These are phyloP conservation scores for Gaertneriomyces semiglobifer DNA, from an alignment of 192 early-diverging fungal species.

Conservation along the genomic window DNA sequence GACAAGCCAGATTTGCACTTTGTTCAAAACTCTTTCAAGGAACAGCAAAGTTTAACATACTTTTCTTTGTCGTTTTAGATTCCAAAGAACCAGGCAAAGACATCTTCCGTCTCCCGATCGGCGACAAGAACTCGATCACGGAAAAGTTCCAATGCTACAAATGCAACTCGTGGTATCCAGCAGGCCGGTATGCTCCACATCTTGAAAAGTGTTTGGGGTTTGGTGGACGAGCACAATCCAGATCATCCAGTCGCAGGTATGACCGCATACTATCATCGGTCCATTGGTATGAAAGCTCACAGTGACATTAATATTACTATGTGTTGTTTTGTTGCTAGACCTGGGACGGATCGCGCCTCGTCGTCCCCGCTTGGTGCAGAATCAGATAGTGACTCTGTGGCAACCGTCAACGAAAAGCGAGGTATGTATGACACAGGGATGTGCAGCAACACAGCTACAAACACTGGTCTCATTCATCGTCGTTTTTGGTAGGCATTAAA, in stretches of 20 bases:
- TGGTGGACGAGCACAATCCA: constrained; percentile 58
- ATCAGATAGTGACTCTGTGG: constrained; percentile 32
- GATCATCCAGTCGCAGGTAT: constrained; percentile 57
- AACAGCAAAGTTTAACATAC: too few relatives aligned
- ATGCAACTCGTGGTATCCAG: constrained; percentile 73
- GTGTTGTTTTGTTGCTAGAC: background rate
- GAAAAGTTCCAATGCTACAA: constrained; percentile 76
- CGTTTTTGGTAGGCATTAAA: background rate
- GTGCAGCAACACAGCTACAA: too few relatives aligned
- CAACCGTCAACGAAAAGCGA: background rate
- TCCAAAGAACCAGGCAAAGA: constrained; percentile 44
- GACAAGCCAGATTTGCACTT: too few relatives aligned
- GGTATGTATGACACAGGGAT: background rate
- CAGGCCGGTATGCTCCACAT: constrained; percentile 85
- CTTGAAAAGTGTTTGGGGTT: constrained; percentile 91
- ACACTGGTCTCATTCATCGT: background rate
- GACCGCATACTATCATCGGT: background rate
- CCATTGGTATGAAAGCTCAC: background rate
- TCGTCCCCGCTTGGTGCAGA: constrained; percentile 32
- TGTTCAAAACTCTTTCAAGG: background rate
- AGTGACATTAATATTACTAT: background rate
- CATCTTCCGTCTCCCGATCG: constrained; percentile 59
- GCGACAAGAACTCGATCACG: constrained; percentile 37
- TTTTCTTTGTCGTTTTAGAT: background rate
- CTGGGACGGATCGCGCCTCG: constrained; percentile 10